A percentile compares a stretch with the other conserved stretches of the same genome.
Evolutionary conservation across 345 rosid species (phyloP).

Genomic region (Stellera chamaejasme): DNA sequence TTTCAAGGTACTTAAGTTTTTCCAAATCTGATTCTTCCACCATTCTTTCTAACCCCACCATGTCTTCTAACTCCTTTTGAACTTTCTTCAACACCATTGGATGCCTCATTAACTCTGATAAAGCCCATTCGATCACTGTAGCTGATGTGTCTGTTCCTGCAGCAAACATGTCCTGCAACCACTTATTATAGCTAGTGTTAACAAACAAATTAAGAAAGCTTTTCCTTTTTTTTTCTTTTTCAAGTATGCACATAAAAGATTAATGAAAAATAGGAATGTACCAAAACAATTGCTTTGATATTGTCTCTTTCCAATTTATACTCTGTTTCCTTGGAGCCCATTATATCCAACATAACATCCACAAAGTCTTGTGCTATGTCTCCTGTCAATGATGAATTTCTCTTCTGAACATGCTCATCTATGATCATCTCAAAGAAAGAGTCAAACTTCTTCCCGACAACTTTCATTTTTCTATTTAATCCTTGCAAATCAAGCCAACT

Average conservation of each 20-base stretch:
- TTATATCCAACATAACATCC: constrained; percentile 19
- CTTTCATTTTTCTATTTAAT: constrained; percentile 27
- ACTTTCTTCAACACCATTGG: constrained; percentile 25
- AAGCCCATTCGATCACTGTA: constrained; percentile 21
- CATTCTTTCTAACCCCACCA: constrained; percentile 26
- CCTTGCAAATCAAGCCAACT: constrained; percentile 33
- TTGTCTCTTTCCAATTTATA: constrained; percentile 10
- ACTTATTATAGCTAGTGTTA: too few relatives aligned
- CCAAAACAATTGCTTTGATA: constrained; percentile 24
- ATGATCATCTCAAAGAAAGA: constrained; percentile 32
- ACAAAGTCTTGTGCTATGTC: constrained; percentile 19
- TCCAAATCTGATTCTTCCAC: constrained; percentile 39
- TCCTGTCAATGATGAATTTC: constrained; percentile 1
- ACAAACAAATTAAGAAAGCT: too few relatives aligned
- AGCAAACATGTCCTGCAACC: constrained; percentile 20
- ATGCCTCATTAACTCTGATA: constrained; percentile 23
- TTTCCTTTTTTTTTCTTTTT: neutral
- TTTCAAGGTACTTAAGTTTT: constrained; percentile 21
- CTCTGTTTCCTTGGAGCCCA: constrained; percentile 23
- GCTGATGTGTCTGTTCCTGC: constrained; percentile 25
- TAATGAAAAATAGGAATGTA: neutral
- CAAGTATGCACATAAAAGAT: neutral
- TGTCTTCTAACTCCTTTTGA: constrained; percentile 25
- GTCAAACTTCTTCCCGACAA: constrained; percentile 24
- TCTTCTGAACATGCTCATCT: constrained; percentile 22